Evolutionary conservation across 257 asterid genomes (phyloP).

Genomic region (Fraxinus americana): DNA sequence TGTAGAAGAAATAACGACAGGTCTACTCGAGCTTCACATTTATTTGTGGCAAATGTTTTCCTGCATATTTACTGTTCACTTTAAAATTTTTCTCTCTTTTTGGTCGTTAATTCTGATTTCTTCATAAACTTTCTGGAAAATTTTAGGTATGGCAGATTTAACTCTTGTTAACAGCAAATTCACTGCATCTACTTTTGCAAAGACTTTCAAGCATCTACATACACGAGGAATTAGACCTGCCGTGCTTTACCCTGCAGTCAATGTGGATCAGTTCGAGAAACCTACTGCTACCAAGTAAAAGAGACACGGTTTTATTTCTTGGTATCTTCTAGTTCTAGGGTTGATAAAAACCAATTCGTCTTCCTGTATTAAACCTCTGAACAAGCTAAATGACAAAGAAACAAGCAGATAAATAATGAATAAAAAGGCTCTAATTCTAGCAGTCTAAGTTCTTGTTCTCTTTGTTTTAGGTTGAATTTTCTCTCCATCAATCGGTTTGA

Average conservation of each 20-base stretch:
- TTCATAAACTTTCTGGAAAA: conserved; percentile 9
- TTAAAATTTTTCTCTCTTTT: not conserved
- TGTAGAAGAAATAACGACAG: conserved; percentile 90
- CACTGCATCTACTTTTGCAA: conserved; percentile 89
- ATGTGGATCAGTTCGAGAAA: conserved; percentile 72
- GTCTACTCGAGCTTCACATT: conserved; percentile 34
- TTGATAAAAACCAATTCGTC: conserved; percentile 19
- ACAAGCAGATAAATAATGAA: not conserved
- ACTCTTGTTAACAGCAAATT: conserved; percentile 92
- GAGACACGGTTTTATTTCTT: conserved; percentile 34
- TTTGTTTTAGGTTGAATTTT: conserved; percentile 61
- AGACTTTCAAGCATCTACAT: conserved; percentile 73
- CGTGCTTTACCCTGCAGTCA: conserved; percentile 95
- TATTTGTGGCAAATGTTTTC: not conserved
- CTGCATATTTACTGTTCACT: not conserved
- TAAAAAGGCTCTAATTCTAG: not conserved
- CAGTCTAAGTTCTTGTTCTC: conserved; percentile 7
- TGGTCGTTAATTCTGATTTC: conserved; percentile 12
- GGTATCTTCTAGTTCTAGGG: conserved; percentile 34
- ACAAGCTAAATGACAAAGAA: not conserved
- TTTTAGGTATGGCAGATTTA: conserved; percentile 89
- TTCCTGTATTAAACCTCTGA: not conserved
- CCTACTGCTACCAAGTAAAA: conserved; percentile 67
- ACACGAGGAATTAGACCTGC: conserved; percentile 79
- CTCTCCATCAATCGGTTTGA: conserved; percentile 98